A percentile compares a stretch with the other conserved stretches of the same genome.
phyloP scores from a whole-genome alignment of 805 yeast species.

The Pichia heedii region DNA sequence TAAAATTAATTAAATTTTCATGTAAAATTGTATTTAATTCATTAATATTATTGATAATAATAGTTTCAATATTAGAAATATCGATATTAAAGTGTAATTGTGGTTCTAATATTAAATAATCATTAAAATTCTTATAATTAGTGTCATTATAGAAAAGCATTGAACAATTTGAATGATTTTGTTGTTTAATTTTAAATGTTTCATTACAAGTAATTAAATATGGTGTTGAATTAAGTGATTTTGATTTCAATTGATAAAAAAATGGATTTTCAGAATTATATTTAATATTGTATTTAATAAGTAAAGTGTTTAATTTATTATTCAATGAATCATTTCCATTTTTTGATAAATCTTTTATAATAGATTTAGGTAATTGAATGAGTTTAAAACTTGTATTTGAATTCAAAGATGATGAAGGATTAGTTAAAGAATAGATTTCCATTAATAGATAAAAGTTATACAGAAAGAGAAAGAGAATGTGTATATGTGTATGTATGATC shows the following conservation, averaged over 20 bases:
- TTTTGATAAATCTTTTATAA: not conserved
- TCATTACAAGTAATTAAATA: slow-evolving; percentile 50
- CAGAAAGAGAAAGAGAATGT: too few relatives aligned
- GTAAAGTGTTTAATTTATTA: slow-evolving; percentile 13
- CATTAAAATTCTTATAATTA: slow-evolving; percentile 3
- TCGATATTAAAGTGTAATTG: not conserved
- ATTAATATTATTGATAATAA: not conserved
- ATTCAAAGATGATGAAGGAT: slow-evolving; percentile 2
- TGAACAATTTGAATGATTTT: slow-evolving; percentile 84
- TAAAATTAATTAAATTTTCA: too few relatives aligned
- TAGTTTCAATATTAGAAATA: too few relatives aligned
- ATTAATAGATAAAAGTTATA: slow-evolving; percentile 7
- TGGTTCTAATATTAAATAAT: slow-evolving; percentile 6
- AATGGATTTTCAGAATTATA: not conserved
- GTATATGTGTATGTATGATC: too few relatives aligned
- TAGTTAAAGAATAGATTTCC: slow-evolving; percentile 22
- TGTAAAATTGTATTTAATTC: not conserved
- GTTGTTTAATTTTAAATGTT: slow-evolving; percentile 63
- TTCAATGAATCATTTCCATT: not conserved
- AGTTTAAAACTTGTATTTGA: slow-evolving; percentile 3
- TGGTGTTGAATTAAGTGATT: slow-evolving; percentile 21
- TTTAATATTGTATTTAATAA: not conserved
- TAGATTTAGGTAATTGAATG: slow-evolving; percentile 5
- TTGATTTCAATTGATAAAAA: slow-evolving; percentile 13
- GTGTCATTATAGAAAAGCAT: slow-evolving; percentile 32